Base-by-base conservation (phyloP, 768 basidiomycete genomes). In the Boletus insuetus region DNA sequence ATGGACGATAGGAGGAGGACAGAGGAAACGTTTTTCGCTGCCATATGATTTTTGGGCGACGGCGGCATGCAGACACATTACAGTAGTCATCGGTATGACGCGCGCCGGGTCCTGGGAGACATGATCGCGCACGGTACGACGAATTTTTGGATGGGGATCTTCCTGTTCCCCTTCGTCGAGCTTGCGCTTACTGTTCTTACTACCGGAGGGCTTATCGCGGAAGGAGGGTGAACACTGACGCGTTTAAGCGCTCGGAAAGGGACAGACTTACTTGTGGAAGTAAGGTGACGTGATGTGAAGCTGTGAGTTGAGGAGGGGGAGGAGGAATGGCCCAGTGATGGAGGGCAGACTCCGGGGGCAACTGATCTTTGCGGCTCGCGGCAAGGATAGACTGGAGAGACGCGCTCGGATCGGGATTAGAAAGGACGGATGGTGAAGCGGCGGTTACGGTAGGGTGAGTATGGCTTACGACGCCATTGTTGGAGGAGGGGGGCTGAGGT, bases 21-120 rank as follows among this genome's bases (percentile, higher is more conserved):
- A 93, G 37, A 98, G 82, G 68, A 95, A 94, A 54, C 94, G 87
- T 71, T 95, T 94, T 76, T 97, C 94, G 70, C 88, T 92, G 49
- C 92, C 92, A 68, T 97, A 97, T 12, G 92, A 94, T 75, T 97
- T 97, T 75, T 97, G 94, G 2, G 92, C 94, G 48, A 94, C 92
- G 32, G 91, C 91, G 24, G 94, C 92, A 66, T 96, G 94, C 50
- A 94, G 79, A 62, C 90, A 93, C 58, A 92, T 83, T 32, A 94
- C 89, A 38, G 91, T 93, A 37, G 91, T 93, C 91, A 94, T 92
- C 56, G 89, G 87, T 74, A 89, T 82, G 62, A 87, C 82, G 59
- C 86, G 86, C 46, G 82, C 69, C 10, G 85, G 84, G 63, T 91
- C 87, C 65, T 87, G 86, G 34, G 83, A 82, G 60, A 90, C 82